Evolutionary conservation across 208 protist genomes (phyloP), one percentile per base, ranked within the genome.

Genomic region (Wallacemonas sp.): DNA sequence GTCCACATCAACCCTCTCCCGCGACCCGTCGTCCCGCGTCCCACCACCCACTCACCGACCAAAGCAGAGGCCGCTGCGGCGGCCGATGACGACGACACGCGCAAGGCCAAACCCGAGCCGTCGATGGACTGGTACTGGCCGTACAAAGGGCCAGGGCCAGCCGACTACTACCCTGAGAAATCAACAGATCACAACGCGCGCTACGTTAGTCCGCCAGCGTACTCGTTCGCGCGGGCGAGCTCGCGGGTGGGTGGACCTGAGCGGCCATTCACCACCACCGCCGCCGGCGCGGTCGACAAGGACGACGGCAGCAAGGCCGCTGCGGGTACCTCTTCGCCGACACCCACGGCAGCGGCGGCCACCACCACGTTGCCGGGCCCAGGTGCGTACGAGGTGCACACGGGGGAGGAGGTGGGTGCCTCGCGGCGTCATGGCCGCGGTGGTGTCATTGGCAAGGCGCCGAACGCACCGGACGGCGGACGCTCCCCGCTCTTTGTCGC

Each of bases 361-460:
- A 78, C 33, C 54, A 52, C 13, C 68, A 13, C 44, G 63, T n/a
- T 69, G 68, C 13, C 68, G 63, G 46, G 74, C 10, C 61, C 61
- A 12, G 61, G 21, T 3, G 45, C 44, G 6, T 66, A 66, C 26
- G 6, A 5, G 0, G 36, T 27, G 15, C 34, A 26, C 45, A 66
- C 63, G 3, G 63, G 63, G 2, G 37, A 58, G 2, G 63, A 68
- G 21, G 19, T 68, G 9, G 52, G 61, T 44, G 45, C 61, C 2
- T 12, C 12, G 2, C 32, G 30, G 3, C 30, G 38, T 3, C 37
- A 46, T 17, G 55, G 55, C 6, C 55, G 55, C 13, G 39, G 55
- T 34, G 55, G 38, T 36, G 39, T 62, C 12, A 62, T 62, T 34
- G 55, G 24, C 55, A 62, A 24, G 55, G 34, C 55, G 21, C 13